These are phyloP conservation scores for Leptomonas seymouri DNA, from an alignment of 208 protist species.

Conservation along the genomic window DNA sequence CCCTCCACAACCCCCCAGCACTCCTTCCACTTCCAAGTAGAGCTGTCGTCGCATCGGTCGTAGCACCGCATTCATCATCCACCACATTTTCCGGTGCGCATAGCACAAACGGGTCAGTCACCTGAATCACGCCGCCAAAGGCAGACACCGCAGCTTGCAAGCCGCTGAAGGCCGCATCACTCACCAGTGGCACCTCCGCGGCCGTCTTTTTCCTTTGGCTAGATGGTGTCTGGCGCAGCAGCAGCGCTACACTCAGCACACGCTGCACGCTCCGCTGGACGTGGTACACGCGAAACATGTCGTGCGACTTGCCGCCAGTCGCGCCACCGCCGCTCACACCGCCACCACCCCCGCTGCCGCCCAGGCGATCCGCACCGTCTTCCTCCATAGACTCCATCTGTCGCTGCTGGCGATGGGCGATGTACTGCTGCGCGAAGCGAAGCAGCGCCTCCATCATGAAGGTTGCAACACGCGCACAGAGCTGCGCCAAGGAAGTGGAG, in stretches of 20 bases:
- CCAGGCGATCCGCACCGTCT: background rate
- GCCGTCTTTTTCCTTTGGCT: background rate
- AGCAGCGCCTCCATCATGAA: constrained; percentile 37
- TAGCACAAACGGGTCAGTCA: constrained; percentile 2
- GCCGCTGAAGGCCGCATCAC: constrained; percentile 21
- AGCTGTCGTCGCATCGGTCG: background rate
- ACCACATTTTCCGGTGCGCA: background rate
- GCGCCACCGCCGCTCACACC: background rate
- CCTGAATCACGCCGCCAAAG: constrained; percentile 39
- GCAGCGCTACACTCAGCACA: constrained; percentile 52
- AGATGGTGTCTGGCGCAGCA: constrained; percentile 2
- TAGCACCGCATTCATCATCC: background rate
- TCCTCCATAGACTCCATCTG: constrained; percentile 41
- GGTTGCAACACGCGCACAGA: constrained; percentile 16
- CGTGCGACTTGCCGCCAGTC: constrained; percentile 10
- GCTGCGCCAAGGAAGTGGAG: constrained; percentile 1
- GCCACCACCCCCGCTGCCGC: constrained; percentile 7
- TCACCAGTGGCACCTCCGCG: constrained; percentile 5
- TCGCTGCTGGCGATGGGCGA: constrained; percentile 54
- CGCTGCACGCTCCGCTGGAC: constrained; percentile 62
- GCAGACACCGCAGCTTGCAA: constrained; percentile 39
- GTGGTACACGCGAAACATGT: constrained; percentile 48
- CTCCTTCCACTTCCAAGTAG: background rate
- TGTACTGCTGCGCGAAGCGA: constrained; percentile 50
- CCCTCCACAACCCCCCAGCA: background rate